Conservation (phyloP, 352 stramenopile genomes). For the Stephanocyclus meneghinianus region DNA sequence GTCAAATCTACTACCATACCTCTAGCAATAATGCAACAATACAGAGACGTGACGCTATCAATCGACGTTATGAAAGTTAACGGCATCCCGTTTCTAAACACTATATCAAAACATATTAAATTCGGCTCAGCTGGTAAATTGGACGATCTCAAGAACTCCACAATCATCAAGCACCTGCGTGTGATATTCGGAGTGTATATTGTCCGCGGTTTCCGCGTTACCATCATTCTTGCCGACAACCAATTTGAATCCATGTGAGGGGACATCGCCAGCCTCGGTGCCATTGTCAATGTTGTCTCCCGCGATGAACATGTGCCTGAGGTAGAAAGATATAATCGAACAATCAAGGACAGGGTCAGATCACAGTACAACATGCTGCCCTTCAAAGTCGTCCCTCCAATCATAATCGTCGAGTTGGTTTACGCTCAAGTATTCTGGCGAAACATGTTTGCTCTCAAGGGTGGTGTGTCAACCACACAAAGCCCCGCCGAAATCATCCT, state of each 20-base stretch:
- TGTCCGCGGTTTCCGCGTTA: background rate
- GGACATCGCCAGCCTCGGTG: too few relatives aligned
- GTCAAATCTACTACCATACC: too few relatives aligned
- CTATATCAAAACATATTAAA: too few relatives aligned
- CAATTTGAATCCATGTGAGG: background rate
- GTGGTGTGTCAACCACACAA: constrained; percentile 17
- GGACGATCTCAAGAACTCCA: too few relatives aligned
- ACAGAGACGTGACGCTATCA: constrained; percentile 22
- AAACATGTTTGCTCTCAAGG: background rate
- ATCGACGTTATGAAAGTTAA: too few relatives aligned
- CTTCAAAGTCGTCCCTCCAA: constrained; percentile 5
- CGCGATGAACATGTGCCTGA: constrained; percentile 14
- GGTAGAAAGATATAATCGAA: constrained; percentile 38
- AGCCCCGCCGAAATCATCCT: background rate
- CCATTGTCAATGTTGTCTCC: too few relatives aligned
- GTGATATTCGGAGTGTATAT: too few relatives aligned
- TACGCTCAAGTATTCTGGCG: too few relatives aligned
- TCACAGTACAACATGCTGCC: background rate
- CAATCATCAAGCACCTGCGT: too few relatives aligned
- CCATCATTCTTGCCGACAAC: constrained; percentile 13
- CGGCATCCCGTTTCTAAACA: too few relatives aligned
- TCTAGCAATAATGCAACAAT: constrained; percentile 16
- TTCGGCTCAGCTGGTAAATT: too few relatives aligned
- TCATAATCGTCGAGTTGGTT: background rate
- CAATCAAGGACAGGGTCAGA: constrained; percentile 45